Evolutionary conservation across 2,329 filamentous ascomycete species (phyloP), one percentile per base, ranked within the genome.

Genomic region (Sclerotinia sclerotiorum): DNA sequence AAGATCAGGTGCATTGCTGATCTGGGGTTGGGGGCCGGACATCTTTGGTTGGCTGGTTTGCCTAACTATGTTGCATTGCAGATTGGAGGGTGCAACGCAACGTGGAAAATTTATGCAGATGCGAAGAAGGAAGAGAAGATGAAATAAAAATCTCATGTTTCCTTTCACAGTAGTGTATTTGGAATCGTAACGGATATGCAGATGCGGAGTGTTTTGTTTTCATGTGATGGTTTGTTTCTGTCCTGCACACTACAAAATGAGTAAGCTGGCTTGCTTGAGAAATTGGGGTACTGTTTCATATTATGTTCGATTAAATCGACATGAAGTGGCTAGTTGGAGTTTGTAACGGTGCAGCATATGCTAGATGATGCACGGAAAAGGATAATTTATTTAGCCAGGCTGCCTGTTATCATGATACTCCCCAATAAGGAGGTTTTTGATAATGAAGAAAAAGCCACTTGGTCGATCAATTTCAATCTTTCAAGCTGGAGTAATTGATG

Each of bases 91-190:
- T 62, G 61, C 49, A 64, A 49, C 65, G 21, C 56, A 67, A 54
- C 56, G 35, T 67, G 65, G 65, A 62, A 55, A 46, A 63, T 35
- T 54, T 54, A 62, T 63, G 48, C 65, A 42, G 32, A 51, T 52
- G 60, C 21, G 51, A 39, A 46, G 56, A 58, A 35, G 24, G 56
- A 44, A 58, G 32, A n/a, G 32, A 15, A 58, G 39, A 49, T 32
- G 39, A 52, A 35, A 58, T 48, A 24, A 48, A 48, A 65, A 46
- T 57, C 24, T 48, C 24, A 46, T 57, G 63, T 35, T 46, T 32
- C 21, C 54, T 35, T 52, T 21, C 24, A 24, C 19, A 44, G 24
- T 39, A 52, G 32, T 24, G n/a, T 29, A 42, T 35, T 27, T 2
- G 21, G 27, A 51, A 62, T 44, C 8, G 21, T 24, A 19, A 54